Base-by-base conservation (phyloP, 805 yeast genomes). In the Candida rishiriensis region DNA sequence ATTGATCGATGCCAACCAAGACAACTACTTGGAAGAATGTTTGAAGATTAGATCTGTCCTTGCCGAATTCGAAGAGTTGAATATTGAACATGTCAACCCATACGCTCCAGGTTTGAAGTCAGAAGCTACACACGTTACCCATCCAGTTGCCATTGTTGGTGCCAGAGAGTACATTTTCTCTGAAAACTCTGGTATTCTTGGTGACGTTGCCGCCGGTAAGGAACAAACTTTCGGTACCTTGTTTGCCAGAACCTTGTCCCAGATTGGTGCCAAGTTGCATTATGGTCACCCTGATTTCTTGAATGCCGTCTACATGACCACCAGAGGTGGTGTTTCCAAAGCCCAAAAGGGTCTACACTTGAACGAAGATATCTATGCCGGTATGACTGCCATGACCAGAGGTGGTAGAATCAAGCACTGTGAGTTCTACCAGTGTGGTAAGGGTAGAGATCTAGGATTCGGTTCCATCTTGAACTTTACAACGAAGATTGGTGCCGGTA, bases 191-290 rank as follows among this genome's bases (percentile, higher is more conserved):
- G 95, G 95, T 66, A 80, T 85, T 52, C 70, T 85, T 42, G 95
- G 93, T 71, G 95, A 85, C 70, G 85, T 85, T 60, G 95, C 95
- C 42, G 95, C 95, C 39, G 93, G 93, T 68, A 85, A 85, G 64
- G 95, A 85, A 71, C 95, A 85, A 68, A 85, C 93, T 44, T 85
- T 85, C 61, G 95, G 95, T 70, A 85, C 95, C 0, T 69, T 85
- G 55, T 85, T 84, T 58, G 87, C 93, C 11, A 77, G 95, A 73
- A 85, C 93, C 18, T 71, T 85, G 57, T 83, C 91, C 49, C 88
- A 83, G 69, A 77, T 85, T 62, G 93, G 93, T 61, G 93, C 90
- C 61, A 85, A 85, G 58, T 73, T 85, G 59, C 93, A 85, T 72
- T 85, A 85, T 69, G 95, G 95, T 64, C 93, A 85, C 67, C 95